These are phyloP conservation scores for Fusarium poae DNA, from an alignment of 2,329 filamentous ascomycete genomes.

Conservation along the genomic window DNA sequence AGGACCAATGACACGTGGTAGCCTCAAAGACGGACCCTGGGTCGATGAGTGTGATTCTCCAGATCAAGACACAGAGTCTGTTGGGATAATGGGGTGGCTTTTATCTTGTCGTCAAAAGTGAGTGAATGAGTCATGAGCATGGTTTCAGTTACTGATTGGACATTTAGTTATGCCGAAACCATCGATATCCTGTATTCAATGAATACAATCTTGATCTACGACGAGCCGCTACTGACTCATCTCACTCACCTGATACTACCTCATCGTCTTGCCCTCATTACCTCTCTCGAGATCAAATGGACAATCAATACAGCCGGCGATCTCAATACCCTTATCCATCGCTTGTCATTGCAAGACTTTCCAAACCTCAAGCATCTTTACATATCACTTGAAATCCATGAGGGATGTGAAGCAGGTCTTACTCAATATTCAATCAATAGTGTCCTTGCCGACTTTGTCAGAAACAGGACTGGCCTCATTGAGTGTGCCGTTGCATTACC, in stretches of 20 bases:
- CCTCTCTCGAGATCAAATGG: slow-evolving; percentile 11
- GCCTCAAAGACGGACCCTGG: neutral
- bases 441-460: neutral
- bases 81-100: slow-evolving; percentile 4
- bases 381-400: neutral
- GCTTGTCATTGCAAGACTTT: neutral
- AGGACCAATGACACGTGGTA: neutral
- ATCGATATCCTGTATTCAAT: slow-evolving; percentile 13
- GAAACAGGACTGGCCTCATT: neutral
- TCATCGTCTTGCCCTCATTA: neutral
- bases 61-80: rapidly evolving
- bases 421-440: neutral
- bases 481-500: neutral
- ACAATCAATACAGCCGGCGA: neutral
- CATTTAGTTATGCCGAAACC: slow-evolving; percentile 2
- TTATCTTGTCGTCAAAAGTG: slow-evolving; percentile 27
- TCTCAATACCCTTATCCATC: neutral
- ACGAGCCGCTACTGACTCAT: neutral
- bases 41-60: neutral
- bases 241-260: neutral
- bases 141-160: neutral
- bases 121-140: neutral
- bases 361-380: neutral
- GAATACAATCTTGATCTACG: slow-evolving; percentile 8
- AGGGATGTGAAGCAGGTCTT: rapidly evolving